Conservation (phyloP, 495 filamentous ascomycete genomes). For the Echria macrotheca region DNA sequence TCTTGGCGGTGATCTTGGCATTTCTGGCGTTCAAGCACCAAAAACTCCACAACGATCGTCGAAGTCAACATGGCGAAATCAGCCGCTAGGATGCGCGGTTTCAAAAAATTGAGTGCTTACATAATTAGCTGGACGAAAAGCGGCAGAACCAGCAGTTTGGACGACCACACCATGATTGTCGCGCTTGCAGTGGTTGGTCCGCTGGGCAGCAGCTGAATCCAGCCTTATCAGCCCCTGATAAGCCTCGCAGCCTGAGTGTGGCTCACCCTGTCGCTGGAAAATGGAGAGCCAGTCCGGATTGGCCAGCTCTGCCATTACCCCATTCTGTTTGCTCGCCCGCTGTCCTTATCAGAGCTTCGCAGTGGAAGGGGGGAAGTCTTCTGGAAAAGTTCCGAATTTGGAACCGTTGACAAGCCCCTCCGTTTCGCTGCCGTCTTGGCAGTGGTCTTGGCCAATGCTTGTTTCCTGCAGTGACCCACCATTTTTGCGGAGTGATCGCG, state of each 20-base stretch:
- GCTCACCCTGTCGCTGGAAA: background rate
- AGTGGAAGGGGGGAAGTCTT: background rate
- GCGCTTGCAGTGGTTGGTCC: too few species aligned
- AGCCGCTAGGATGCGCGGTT: too few species aligned
- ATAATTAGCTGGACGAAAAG: too few species aligned
- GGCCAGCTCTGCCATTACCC: slow-evolving; percentile 3
- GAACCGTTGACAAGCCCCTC: background rate
- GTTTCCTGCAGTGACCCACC: background rate
- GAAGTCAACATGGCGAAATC: background rate
- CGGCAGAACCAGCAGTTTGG: too few species aligned
- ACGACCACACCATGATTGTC: too few species aligned
- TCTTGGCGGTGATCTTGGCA: slow-evolving; percentile 6
- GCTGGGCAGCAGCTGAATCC: too few species aligned
- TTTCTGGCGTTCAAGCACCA: background rate
- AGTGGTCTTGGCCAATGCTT: slow-evolving; percentile 15
- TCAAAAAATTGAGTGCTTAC: too few species aligned
- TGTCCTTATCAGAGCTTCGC: background rate
- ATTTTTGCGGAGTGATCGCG: slow-evolving; percentile 2
- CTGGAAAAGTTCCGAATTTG: slow-evolving; percentile 6
- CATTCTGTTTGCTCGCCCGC: slow-evolving; percentile 8
- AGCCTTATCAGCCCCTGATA: slow-evolving; percentile 1
- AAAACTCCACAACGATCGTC: background rate
- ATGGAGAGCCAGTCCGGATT: background rate
- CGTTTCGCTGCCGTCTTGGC: slow-evolving; percentile 5
- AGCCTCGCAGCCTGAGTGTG: background rate